Percentiles rank a stretch among this genome's conserved stretches.
Conservation (phyloP, 2,329 filamentous ascomycete species). For the Madurella fahalii region DNA sequence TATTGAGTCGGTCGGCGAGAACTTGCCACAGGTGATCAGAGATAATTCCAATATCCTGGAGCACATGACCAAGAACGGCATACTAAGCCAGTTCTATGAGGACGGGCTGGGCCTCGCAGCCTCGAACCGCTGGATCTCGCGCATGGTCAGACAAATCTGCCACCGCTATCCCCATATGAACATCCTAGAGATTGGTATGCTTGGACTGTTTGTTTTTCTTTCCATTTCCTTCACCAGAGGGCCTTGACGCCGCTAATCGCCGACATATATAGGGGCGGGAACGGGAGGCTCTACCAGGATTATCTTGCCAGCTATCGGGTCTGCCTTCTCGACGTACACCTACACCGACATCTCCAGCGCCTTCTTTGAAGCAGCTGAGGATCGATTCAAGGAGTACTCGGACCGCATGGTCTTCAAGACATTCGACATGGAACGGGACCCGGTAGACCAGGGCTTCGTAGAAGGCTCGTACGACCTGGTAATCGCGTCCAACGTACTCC, state of each 20-base stretch:
- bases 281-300: background rate
- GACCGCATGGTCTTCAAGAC: slow-evolving; percentile 27
- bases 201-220: no score
- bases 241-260: no score
- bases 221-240: no score
- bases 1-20: slow-evolving; percentile 20
- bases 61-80: slow-evolving; percentile 6
- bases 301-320: background rate
- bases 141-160: slow-evolving; percentile 13
- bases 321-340: slow-evolving; percentile 13
- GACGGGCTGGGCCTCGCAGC: background rate
- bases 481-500: slow-evolving; percentile 36
- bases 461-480: slow-evolving; percentile 33
- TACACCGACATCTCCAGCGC: slow-evolving; percentile 23
- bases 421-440: slow-evolving; percentile 31
- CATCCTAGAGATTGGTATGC: slow-evolving; percentile 34
- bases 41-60: slow-evolving; percentile 4
- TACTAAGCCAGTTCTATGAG: slow-evolving; percentile 2
- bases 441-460: slow-evolving; percentile 32
- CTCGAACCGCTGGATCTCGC: background rate
- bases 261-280: no score
- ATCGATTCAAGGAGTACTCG: slow-evolving; percentile 23
- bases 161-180: background rate
- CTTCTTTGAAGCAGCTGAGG: slow-evolving; percentile 30
- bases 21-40: background rate